Conservation (phyloP, 129 eudicot genomes). For the Logfia minima region DNA sequence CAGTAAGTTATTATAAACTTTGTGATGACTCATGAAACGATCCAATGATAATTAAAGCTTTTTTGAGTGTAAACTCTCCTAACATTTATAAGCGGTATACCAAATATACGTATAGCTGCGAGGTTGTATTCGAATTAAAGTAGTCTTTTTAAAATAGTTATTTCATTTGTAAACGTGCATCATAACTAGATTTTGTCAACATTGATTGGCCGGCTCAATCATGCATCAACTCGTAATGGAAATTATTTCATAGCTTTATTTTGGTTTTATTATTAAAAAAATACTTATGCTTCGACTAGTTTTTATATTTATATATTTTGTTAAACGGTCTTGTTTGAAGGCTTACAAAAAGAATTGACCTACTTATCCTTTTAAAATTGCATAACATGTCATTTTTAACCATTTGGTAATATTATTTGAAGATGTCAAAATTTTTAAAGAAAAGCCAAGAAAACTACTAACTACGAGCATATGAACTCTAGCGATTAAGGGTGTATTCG, state of each 20-base stretch:
- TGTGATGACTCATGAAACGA: no score
- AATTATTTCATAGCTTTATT: constrained; percentile 16
- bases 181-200: constrained; percentile 24
- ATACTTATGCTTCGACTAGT: background rate
- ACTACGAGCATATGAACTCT: background rate
- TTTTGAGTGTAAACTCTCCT: no score
- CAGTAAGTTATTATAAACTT: no score
- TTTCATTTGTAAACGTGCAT: background rate
- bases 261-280: background rate
- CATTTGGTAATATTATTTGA: background rate
- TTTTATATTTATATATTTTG: background rate
- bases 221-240: constrained; percentile 4
- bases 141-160: background rate
- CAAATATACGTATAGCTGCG: no score
- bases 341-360: constrained; percentile 1
- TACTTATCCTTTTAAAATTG: background rate
- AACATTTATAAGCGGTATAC: background rate
- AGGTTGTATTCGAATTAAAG: background rate
- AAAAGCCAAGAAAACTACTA: background rate
- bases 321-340: constrained; percentile 14
- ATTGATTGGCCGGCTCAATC: constrained; percentile 28
- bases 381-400: background rate
- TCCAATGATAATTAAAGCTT: no score
- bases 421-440: background rate
- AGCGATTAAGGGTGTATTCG: no score